Evolutionary conservation across 2,329 filamentous ascomycete species (phyloP).

Genomic region (Monilinia fructigena): DNA sequence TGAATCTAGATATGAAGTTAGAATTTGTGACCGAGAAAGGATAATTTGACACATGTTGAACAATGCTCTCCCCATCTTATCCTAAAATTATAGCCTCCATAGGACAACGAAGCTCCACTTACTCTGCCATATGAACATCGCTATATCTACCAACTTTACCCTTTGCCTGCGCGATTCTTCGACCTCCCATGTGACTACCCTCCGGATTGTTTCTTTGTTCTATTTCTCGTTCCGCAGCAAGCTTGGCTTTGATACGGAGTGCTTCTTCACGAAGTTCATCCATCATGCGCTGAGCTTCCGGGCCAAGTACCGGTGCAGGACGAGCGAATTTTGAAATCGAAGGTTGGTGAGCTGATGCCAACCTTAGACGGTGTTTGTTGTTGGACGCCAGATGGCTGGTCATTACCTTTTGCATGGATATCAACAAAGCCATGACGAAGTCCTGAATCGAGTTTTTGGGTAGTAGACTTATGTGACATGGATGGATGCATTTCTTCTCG

Average conservation of each 20-base stretch:
- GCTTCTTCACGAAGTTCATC: conserved; percentile 71
- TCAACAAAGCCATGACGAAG: conserved; percentile 79
- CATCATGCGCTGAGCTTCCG: conserved; percentile 60
- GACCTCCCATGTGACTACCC: conserved; percentile 46
- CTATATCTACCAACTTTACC: conserved; percentile 78
- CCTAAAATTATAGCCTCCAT: not conserved
- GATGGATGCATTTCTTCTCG: conserved; percentile 89
- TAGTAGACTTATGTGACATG: conserved; percentile 72
- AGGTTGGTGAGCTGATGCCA: conserved; percentile 55
- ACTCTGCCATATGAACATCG: conserved; percentile 75
- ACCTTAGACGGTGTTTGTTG: conserved; percentile 66
- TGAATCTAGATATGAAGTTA: conserved; percentile 52
- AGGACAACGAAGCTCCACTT: conserved; percentile 2
- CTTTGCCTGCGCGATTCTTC: conserved; percentile 78
- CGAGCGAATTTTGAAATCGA: conserved; percentile 64
- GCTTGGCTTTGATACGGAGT: conserved; percentile 65
- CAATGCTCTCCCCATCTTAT: not conserved
- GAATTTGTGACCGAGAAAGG: not conserved
- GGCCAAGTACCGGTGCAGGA: conserved; percentile 57
- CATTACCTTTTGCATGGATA: conserved; percentile 48
- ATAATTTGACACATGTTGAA: not conserved
- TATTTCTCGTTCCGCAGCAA: conserved; percentile 58
- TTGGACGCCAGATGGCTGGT: conserved; percentile 44
- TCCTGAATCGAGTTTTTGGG: conserved; percentile 74
- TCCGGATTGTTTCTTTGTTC: conserved; percentile 51